phyloP scores from a whole-genome alignment of 2,329 filamentous ascomycete species.

The Trichophyton rubrum region DNA sequence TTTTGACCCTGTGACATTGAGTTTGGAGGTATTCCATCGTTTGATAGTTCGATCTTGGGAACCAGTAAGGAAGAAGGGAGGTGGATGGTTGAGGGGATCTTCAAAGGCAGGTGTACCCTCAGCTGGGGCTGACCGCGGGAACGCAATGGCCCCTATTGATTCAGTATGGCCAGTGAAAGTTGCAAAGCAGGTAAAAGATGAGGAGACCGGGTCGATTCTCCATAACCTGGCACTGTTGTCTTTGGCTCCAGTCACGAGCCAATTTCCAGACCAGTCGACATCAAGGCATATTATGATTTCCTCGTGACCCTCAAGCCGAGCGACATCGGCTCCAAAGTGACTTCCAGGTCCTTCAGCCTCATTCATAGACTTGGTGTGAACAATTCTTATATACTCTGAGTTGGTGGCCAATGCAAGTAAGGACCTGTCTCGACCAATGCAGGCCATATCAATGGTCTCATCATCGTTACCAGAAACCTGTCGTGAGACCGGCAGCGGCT shows the following conservation, averaged over 20 bases:
- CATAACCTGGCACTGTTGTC: conserved; percentile 90
- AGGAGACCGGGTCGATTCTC: conserved; percentile 64
- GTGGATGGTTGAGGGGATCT: conserved; percentile 66
- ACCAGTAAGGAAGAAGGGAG: conserved; percentile 74
- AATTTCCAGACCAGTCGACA: conserved; percentile 91
- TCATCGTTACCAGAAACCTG: conserved; percentile 94
- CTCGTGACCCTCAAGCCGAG: conserved; percentile 73
- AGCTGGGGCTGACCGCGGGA: conserved; percentile 58
- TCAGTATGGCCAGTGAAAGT: conserved; percentile 86
- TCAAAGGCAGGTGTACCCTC: conserved; percentile 57
- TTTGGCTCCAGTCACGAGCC: conserved; percentile 91
- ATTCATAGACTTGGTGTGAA: conserved; percentile 43
- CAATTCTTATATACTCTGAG: conserved; percentile 78
- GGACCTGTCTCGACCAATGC: conserved; percentile 66
- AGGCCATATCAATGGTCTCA: conserved; percentile 90
- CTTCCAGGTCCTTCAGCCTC: conserved; percentile 28
- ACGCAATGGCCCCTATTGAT: conserved; percentile 76
- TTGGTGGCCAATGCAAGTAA: conserved; percentile 87
- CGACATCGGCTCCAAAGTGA: conserved; percentile 85
- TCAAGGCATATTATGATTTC: conserved; percentile 94
- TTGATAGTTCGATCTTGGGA: conserved; percentile 95
- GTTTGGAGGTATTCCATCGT: conserved; percentile 68
- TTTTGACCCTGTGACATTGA: conserved; percentile 24
- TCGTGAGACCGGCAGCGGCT: conserved; percentile 50
- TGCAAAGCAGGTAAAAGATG: conserved; percentile 66